These are phyloP conservation scores for Bruguiera gymnorhiza DNA, from an alignment of 345 rosid species.

Conservation along the genomic window DNA sequence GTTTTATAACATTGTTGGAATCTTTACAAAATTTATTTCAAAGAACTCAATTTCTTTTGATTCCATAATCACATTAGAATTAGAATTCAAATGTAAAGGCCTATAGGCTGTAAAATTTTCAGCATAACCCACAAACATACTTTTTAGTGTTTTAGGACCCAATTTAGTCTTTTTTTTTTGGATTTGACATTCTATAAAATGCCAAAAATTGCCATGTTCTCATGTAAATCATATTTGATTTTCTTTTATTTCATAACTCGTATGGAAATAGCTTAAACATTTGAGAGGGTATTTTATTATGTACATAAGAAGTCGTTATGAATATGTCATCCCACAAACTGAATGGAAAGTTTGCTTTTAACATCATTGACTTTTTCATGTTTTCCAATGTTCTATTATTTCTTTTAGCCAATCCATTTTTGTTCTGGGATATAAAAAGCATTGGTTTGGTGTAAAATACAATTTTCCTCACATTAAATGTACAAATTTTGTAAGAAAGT, in stretches of 20 bases:
- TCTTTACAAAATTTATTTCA: not conserved
- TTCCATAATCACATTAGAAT: not conserved
- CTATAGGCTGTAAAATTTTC: conserved; percentile 1
- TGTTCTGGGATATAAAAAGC: not conserved
- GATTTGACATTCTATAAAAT: not conserved
- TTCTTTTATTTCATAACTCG: conserved; percentile 4
- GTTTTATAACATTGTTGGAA: not conserved
- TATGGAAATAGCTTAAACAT: not conserved
- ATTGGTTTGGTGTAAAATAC: not conserved
- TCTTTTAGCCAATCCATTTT: conserved; percentile 8
- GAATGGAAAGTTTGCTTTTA: not conserved
- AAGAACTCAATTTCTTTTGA: conserved; percentile 4
- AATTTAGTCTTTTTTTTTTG: not conserved
- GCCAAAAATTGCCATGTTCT: conserved; percentile 9
- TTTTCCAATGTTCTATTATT: not conserved
- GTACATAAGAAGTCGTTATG: not conserved
- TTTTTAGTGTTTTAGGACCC: not conserved
- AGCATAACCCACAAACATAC: conserved; percentile 3
- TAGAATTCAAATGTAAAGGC: not conserved
- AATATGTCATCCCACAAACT: conserved; percentile 4
- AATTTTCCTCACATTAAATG: not conserved
- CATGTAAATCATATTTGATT: conserved; percentile 3
- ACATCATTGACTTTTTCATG: conserved; percentile 1
- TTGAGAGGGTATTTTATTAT: not conserved
- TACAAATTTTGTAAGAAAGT: not conserved